Percentiles rank a stretch among this genome's conserved stretches.
These are phyloP conservation scores for Hymenochaete sp. DNA, from an alignment of 1,284 basidiomycete genomes.

Conservation along the genomic window DNA sequence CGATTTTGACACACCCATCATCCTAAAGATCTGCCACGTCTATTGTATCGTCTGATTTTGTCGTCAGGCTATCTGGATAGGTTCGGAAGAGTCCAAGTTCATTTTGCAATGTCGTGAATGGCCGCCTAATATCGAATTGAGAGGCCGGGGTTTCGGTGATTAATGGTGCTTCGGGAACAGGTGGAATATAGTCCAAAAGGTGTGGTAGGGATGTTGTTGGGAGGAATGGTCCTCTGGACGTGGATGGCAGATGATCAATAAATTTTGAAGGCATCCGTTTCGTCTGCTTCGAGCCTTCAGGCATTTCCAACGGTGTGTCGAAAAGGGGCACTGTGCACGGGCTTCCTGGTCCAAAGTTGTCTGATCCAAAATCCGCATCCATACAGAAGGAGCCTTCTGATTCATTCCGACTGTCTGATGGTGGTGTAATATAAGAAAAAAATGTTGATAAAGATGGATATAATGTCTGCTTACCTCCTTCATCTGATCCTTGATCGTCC, in stretches of 20 bases:
- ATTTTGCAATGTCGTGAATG: too few species aligned
- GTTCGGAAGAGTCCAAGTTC: not conserved
- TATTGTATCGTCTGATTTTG: not conserved
- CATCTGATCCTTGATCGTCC: too few species aligned
- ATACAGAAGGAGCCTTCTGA: too few species aligned
- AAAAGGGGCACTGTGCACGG: not conserved
- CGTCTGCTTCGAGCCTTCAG: not conserved
- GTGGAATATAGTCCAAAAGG: not conserved
- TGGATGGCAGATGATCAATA: not conserved
- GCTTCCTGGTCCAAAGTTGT: too few species aligned
- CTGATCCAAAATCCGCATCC: too few species aligned
- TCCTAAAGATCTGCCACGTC: not conserved
- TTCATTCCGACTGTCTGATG: too few species aligned
- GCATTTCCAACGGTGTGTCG: not conserved
- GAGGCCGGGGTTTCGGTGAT: too few species aligned
- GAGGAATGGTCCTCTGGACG: not conserved
- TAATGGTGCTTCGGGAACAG: too few species aligned
- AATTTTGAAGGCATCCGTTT: not conserved
- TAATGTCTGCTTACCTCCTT: too few species aligned
- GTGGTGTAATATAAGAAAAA: too few species aligned
- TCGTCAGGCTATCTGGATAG: not conserved
- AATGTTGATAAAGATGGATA: too few species aligned
- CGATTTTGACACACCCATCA: not conserved
- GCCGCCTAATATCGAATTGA: too few species aligned
- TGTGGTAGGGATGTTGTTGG: not conserved